phyloP scores from a whole-genome alignment of 345 rosid species.

The Eucalyptus sp. region DNA sequence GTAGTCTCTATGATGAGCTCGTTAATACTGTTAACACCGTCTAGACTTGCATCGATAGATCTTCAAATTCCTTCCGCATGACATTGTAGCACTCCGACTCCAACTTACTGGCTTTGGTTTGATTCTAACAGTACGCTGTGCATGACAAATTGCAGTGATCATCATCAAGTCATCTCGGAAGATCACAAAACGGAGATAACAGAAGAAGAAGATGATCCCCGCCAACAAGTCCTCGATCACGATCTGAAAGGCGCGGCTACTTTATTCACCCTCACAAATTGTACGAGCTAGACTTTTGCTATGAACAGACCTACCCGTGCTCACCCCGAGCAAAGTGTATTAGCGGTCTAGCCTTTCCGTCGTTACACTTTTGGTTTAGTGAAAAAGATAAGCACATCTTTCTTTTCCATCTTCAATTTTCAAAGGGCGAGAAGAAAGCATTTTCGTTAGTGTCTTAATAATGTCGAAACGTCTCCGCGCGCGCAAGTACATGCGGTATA shows the following conservation, averaged over 20 bases:
- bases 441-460: neutral
- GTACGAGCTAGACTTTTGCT: slow-evolving; percentile 2
- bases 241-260: slow-evolving; percentile 3
- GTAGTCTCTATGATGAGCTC: neutral
- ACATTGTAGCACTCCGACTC: neutral
- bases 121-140: neutral
- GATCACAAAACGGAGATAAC: neutral
- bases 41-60: neutral
- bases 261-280: slow-evolving; percentile 2
- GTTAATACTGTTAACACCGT: neutral
- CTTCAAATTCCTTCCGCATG: neutral
- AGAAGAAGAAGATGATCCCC: neutral
- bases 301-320: neutral
- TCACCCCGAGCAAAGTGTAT: neutral
- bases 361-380: neutral
- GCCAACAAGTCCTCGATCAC: neutral
- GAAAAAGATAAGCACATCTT: neutral
- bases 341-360: neutral
- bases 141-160: neutral
- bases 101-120: neutral
- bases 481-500: too few relatives aligned
- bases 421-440: neutral
- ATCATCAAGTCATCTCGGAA: neutral
- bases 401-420: neutral
- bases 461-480: neutral